A percentile compares a stretch with the other conserved stretches of the same genome.
Evolutionary conservation across 495 filamentous ascomycete species (phyloP).

Genomic region (Alectoria sarmentosa): DNA sequence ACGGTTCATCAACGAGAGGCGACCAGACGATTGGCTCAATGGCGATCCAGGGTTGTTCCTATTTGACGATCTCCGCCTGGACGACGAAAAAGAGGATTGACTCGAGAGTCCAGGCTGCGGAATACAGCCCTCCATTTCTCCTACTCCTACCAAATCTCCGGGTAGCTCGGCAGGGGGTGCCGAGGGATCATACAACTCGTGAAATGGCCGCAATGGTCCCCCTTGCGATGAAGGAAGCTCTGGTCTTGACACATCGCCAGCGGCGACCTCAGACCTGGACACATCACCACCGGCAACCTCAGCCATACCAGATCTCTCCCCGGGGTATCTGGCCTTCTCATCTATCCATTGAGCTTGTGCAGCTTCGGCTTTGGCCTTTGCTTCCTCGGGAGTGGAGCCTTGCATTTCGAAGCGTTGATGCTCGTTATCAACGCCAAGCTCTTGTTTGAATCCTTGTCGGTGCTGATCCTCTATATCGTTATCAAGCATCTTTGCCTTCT

Average conservation of each 20-base stretch:
- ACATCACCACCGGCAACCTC: constrained; percentile 17
- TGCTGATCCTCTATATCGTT: constrained; percentile 12
- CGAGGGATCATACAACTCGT: constrained; percentile 23
- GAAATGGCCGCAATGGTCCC: constrained; percentile 4
- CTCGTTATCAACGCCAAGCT: constrained; percentile 23
- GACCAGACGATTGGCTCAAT: constrained; percentile 10
- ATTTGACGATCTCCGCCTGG: background rate
- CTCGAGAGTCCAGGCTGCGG: constrained; percentile 2
- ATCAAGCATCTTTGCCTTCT: constrained; percentile 25
- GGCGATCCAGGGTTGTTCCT: constrained; percentile 6
- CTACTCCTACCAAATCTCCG: background rate
- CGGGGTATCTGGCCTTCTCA: constrained; percentile 19
- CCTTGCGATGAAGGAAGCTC: constrained; percentile 16
- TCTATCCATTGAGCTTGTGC: constrained; percentile 12
- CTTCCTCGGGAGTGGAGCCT: constrained; percentile 16
- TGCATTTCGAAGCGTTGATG: constrained; percentile 21
- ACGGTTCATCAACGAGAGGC: background rate
- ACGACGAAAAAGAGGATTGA: background rate
- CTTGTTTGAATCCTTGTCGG: constrained; percentile 24
- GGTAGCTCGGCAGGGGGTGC: constrained; percentile 18
- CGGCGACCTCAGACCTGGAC: background rate
- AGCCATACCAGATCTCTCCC: constrained; percentile 7
- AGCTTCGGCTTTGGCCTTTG: constrained; percentile 7
- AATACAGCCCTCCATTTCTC: constrained; percentile 8
- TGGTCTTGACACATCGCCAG: constrained; percentile 10